Evolutionary conservation across 169 alveolate species (phyloP).

Genomic region (Babesia bovis): DNA sequence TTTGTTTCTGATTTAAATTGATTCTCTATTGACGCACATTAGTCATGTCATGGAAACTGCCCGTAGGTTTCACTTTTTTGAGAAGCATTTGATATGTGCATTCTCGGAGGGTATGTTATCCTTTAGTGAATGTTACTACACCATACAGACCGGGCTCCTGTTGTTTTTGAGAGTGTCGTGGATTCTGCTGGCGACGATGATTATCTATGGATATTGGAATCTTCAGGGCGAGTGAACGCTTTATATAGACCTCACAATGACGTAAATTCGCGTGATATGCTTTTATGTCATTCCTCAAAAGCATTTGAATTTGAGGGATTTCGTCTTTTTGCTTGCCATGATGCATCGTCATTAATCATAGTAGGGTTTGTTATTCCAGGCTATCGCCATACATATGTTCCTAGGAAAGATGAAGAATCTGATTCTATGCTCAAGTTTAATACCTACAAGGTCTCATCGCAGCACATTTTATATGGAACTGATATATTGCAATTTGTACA

Average conservation of each 20-base stretch:
- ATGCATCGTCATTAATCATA: slow-evolving; percentile 23
- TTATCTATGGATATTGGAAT: slow-evolving; percentile 57
- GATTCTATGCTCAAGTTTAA: slow-evolving; percentile 59
- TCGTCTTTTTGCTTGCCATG: slow-evolving; percentile 34
- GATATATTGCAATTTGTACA: slow-evolving; percentile 48
- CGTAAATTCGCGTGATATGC: slow-evolving; percentile 9
- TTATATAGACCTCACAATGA: slow-evolving; percentile 22
- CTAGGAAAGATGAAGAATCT: slow-evolving; percentile 60
- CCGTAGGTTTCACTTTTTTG: slow-evolving; percentile 60
- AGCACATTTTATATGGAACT: background rate
- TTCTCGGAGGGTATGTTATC: slow-evolving; percentile 16
- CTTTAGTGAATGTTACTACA: background rate
- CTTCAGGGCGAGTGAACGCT: slow-evolving; percentile 47
- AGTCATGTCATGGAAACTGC: slow-evolving; percentile 27
- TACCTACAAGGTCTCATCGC: slow-evolving; percentile 43
- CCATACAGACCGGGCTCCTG: slow-evolving; percentile 19
- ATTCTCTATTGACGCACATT: background rate
- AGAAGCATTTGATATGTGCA: slow-evolving; percentile 35
- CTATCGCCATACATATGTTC: background rate
- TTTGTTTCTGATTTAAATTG: no score
- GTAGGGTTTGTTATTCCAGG: slow-evolving; percentile 32
- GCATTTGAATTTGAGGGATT: slow-evolving; percentile 58
- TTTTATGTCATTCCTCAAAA: slow-evolving; percentile 23
- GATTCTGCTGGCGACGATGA: slow-evolving; percentile 57
- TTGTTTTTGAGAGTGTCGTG: slow-evolving; percentile 28